Conservation (phyloP, 108 stramenopile species). For the Asterionellopsis glacialis region DNA sequence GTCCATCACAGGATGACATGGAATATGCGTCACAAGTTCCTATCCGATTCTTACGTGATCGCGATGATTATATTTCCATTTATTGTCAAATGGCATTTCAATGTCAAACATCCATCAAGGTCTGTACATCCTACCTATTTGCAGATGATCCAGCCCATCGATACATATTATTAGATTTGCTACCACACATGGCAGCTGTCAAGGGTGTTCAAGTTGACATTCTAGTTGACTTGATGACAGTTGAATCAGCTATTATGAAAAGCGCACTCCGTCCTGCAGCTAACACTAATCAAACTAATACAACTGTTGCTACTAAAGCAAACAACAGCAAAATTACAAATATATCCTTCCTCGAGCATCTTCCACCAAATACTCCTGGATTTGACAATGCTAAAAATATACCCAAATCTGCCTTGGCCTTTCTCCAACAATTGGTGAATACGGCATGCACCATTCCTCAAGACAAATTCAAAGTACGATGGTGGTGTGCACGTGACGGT, state of each 20-base stretch:
- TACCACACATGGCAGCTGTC: conserved; percentile 13
- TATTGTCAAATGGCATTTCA: too few species aligned
- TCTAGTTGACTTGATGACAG: conserved; percentile 21
- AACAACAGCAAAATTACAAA: neutral
- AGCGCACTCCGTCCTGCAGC: too few species aligned
- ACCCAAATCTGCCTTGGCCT: conserved; percentile 5
- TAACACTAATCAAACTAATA: neutral
- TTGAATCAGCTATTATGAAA: conserved; percentile 10
- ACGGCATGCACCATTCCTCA: conserved; percentile 2
- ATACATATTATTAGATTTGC: conserved; percentile 23
- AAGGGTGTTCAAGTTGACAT: conserved; percentile 23
- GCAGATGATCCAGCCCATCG: conserved; percentile 12
- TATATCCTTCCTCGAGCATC: conserved; percentile 4
- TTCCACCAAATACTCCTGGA: conserved; percentile 17
- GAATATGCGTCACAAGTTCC: too few species aligned
- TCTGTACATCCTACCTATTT: conserved; percentile 23
- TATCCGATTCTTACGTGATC: too few species aligned
- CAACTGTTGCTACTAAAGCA: neutral
- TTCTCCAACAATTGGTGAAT: too few species aligned
- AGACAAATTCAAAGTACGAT: conserved; percentile 14
- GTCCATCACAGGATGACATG: too few species aligned
- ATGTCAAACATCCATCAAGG: too few species aligned
- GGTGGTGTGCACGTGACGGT: conserved; percentile 28
- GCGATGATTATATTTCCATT: too few species aligned
- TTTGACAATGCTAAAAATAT: conserved; percentile 9